Percentiles rank a stretch among this genome's conserved stretches.
Evolutionary conservation across 2,329 filamentous ascomycete species (phyloP).

Genomic region (Acrocalymma vagum): DNA sequence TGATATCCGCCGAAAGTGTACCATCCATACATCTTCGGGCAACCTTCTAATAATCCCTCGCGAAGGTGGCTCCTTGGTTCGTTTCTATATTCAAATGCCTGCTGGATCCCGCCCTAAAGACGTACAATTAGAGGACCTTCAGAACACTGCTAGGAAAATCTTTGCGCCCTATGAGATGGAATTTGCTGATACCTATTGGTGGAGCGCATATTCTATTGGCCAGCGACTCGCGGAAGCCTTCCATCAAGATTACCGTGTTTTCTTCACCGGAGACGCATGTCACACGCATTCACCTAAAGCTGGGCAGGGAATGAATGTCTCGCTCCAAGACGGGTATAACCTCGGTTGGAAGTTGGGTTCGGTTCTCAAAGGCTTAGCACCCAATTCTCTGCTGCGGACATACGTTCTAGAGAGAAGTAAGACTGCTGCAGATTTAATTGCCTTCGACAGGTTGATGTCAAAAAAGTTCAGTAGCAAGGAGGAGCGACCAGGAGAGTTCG

Average conservation of each 20-base stretch:
- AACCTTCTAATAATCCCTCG: slow-evolving; percentile 61
- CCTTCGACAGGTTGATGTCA: slow-evolving; percentile 65
- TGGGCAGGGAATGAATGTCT: slow-evolving; percentile 71
- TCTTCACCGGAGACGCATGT: slow-evolving; percentile 75
- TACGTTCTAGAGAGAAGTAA: slow-evolving; percentile 68
- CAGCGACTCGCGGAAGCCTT: slow-evolving; percentile 77
- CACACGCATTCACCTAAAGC: slow-evolving; percentile 76
- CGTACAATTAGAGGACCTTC: slow-evolving; percentile 63
- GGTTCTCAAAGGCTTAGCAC: slow-evolving; percentile 57
- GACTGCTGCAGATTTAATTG: slow-evolving; percentile 62
- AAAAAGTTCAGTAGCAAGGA: slow-evolving; percentile 61
- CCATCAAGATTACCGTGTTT: slow-evolving; percentile 70
- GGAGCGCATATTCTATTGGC: slow-evolving; percentile 75
- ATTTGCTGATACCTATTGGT: slow-evolving; percentile 70
- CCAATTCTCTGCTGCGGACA: slow-evolving; percentile 63
- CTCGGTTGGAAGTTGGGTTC: slow-evolving; percentile 65
- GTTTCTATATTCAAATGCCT: slow-evolving; percentile 70
- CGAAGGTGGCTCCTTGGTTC: slow-evolving; percentile 64
- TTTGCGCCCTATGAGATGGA: slow-evolving; percentile 65
- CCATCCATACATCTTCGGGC: slow-evolving; percentile 56
- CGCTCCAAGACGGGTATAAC: slow-evolving; percentile 67
- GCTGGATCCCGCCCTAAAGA: slow-evolving; percentile 58
- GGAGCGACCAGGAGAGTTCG: slow-evolving; percentile 59
- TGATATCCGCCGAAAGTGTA: slow-evolving; percentile 60
- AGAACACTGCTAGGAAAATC: slow-evolving; percentile 60